Conservation (phyloP, 2,329 filamentous ascomycete genomes). For the Aureobasidium sp. region DNA sequence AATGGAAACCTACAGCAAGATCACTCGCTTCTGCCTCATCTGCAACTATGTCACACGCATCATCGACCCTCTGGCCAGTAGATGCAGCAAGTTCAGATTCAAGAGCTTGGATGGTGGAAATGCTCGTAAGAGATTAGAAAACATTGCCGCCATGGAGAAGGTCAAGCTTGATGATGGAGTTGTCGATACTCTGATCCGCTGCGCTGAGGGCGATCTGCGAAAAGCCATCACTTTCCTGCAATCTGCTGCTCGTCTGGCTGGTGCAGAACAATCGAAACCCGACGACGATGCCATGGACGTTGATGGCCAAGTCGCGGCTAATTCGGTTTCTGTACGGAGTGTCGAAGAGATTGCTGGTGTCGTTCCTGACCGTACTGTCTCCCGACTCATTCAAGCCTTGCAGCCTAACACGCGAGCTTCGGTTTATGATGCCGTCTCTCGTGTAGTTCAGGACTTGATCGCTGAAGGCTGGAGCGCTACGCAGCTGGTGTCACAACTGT, state of each 20-base stretch:
- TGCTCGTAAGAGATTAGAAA: constrained; percentile 66
- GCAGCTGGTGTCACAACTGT: constrained; percentile 78
- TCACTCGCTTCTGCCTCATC: constrained; percentile 93
- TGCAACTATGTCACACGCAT: constrained; percentile 99
- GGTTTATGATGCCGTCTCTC: constrained; percentile 65
- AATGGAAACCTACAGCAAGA: constrained; percentile 97
- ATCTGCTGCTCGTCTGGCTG: constrained; percentile 80
- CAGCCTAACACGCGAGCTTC: constrained; percentile 57
- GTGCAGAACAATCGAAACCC: constrained; percentile 45
- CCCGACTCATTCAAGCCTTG: constrained; percentile 63
- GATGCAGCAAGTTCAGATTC: constrained; percentile 96
- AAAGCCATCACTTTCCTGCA: constrained; percentile 96
- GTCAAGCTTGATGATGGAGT: constrained; percentile 71
- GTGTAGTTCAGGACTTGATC: constrained; percentile 79
- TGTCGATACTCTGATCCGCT: constrained; percentile 73
- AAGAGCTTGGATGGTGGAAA: constrained; percentile 88
- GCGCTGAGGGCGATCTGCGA: constrained; percentile 86
- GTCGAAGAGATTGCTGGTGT: constrained; percentile 96
- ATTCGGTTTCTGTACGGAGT: constrained; percentile 62
- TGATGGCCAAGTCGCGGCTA: constrained; percentile 23
- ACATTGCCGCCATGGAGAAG: constrained; percentile 74
- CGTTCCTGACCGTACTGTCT: constrained; percentile 68
- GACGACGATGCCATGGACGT: constrained; percentile 50
- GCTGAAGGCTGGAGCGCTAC: constrained; percentile 95
- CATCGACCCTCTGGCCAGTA: constrained; percentile 86